Percentiles rank a stretch among this genome's conserved stretches.
phyloP scores from a whole-genome alignment of 768 basidiomycete genomes.

The Termitomyces sp. region DNA sequence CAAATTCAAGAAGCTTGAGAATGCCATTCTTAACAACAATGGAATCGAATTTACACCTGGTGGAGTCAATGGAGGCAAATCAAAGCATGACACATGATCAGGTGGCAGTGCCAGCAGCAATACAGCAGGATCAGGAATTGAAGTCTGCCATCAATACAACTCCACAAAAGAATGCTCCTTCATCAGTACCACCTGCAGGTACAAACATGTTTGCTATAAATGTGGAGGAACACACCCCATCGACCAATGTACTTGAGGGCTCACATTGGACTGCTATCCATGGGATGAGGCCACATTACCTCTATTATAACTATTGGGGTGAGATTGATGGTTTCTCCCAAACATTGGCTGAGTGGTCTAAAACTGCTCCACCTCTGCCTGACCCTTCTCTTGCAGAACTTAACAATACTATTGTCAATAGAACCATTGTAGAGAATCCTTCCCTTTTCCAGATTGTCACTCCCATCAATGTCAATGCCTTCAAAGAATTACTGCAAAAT shows the following conservation, averaged over 20 bases:
- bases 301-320: not conserved
- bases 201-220: too few relatives aligned
- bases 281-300: not conserved
- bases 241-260: too few relatives aligned
- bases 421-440: not conserved
- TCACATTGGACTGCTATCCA: too few relatives aligned
- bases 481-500: constrained; percentile 16
- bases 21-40: constrained; percentile 11
- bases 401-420: not conserved
- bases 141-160: too few relatives aligned
- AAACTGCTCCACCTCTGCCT: not conserved
- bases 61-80: not conserved
- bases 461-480: constrained; percentile 27
- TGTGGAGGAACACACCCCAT: too few relatives aligned
- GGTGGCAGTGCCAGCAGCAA: too few relatives aligned
- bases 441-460: constrained; percentile 17
- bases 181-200: too few relatives aligned
- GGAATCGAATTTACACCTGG: constrained; percentile 1
- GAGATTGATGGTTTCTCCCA: not conserved
- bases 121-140: too few relatives aligned
- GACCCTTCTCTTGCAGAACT: not conserved
- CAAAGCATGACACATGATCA: too few relatives aligned
- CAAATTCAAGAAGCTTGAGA: not conserved
- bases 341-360: not conserved
- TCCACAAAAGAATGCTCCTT: too few relatives aligned